These are phyloP conservation scores for Penicillium sp. DNA, from an alignment of 2,329 filamentous ascomycete species.

Conservation along the genomic window DNA sequence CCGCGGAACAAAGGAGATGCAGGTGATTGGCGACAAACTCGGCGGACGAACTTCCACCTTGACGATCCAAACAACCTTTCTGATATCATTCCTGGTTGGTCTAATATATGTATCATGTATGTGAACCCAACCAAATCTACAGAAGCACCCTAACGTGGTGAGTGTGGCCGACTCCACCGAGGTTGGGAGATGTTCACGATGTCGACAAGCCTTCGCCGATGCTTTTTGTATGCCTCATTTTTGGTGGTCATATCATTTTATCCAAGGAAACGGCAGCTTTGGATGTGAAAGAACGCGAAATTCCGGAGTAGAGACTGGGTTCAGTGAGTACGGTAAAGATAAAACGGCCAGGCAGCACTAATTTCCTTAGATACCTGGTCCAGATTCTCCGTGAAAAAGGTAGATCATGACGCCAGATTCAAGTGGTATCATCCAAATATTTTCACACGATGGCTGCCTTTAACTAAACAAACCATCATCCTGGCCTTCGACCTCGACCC, in stretches of 20 bases:
- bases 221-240: constrained; percentile 6
- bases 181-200: background rate
- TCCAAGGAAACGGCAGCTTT: background rate
- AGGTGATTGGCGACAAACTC: background rate
- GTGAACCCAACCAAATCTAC: background rate
- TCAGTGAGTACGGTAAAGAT: background rate
- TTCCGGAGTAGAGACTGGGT: background rate
- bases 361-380: constrained; percentile 6
- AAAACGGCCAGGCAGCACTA: background rate
- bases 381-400: constrained; percentile 2
- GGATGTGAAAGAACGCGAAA: constrained; percentile 4
- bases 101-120: constrained; percentile 2
- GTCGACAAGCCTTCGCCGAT: constrained; percentile 2
- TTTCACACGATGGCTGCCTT: constrained; percentile 12
- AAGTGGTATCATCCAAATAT: constrained; percentile 3
- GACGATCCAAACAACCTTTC: background rate
- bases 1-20: background rate
- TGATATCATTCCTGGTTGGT: constrained; percentile 1
- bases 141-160: background rate
- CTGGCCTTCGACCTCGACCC: constrained; percentile 10
- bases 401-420: background rate
- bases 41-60: background rate
- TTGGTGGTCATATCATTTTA: constrained; percentile 6
- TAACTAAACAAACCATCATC: constrained; percentile 16
- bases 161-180: background rate